Base-by-base conservation (phyloP, 2,329 filamentous ascomycete species). In the Atkinsonella texensis region DNA sequence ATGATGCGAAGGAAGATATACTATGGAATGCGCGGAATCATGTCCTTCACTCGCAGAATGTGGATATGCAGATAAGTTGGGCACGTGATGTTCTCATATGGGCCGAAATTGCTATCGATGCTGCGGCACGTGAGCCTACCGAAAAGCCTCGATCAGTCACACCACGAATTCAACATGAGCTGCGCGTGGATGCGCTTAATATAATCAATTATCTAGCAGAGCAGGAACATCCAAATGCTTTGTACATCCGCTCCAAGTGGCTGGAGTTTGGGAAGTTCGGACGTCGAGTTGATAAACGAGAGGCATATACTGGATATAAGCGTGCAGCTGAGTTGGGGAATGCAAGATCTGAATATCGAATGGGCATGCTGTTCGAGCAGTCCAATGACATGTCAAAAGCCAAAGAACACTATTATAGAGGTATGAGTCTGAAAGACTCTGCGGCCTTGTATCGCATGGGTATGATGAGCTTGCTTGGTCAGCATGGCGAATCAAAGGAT, bases 301-400 rank as follows among this genome's bases (percentile, higher is more conserved):
- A 96, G 70, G 91, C 93, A 8, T 97, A 94, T 65, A 72, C 83
- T 55, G 87, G 85, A 61, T 98, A 97, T 70, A 82, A 83, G 55
- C 77, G 84, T 60, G 87, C 93, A n/a, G 85, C 89, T 32, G 85
- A 90, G 60, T 83, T 87, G 60, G 89, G 89, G 53, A 95, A 90
- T 69, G 81, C 85, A 20, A 79, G 93, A 59, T 90, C 93, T 18
- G 89, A 97, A 67, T 98, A 98, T 68, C 83, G 93, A 46, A 95
- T 98, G 71, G 93, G 93, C 56, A 98, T 97, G 91, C 85, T 96
- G 52, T 97, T 90, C 65, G 93, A 98, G 70, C 89, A 87, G 65
- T 91, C 89, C 4, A 95, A 95, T 63, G 91, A 98, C 62, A 84
- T 89, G 54, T 78, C 84, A 56, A 96, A 95, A 66, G 93, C 93